Evolutionary conservation across 108 stramenopile species (phyloP), one percentile per base, ranked within the genome.

Genomic region (Skeletonema costatum): DNA sequence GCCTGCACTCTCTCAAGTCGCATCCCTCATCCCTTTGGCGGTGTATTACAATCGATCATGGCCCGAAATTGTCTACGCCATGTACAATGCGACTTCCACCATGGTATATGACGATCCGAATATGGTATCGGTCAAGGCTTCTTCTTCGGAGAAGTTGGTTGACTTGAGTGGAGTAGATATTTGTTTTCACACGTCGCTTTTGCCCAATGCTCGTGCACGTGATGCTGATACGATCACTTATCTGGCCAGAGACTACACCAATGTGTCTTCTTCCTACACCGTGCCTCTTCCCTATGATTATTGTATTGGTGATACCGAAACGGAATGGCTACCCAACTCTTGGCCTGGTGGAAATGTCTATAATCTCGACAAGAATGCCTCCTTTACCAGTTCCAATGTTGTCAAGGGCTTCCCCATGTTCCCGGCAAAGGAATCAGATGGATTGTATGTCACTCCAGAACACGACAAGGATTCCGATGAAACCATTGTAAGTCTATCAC

Each of bases 191-290:
- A 29, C 25, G 53, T 56, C 53, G 9, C 53, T 56, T 25, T 56
- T 56, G 53, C 53, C 53, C 53, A 56, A 56, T 56, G 53, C 53
- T 29, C 53, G 53, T 56, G 53, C 53, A 56, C 10, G 10, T 56
- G 53, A 29, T 56, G 53, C 53, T 25, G n/a, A 56, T 56, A 56
- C 53, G 21, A 56, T 56, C 53, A 56, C 53, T 10, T 56, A 56
- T 29, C 53, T 56, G 5, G 53, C 53, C 53, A 21, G 29, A 7
- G 53, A 56, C 25, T 29, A 56, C n/a, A 29, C 25, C 21, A 25
- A 56, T 25, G 25, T 56, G 9, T 56, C 53, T 56, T 56, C 53
- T 25, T 56, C 53, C 21, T 56, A 56, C n/a, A 56, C 53, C 4
- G 53, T 56, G 53, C 53, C 53, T 56, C 53, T 56, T 25, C 21